Base-by-base conservation (phyloP, 176 grass and related monocot genomes). In the Zizania latifolia region DNA sequence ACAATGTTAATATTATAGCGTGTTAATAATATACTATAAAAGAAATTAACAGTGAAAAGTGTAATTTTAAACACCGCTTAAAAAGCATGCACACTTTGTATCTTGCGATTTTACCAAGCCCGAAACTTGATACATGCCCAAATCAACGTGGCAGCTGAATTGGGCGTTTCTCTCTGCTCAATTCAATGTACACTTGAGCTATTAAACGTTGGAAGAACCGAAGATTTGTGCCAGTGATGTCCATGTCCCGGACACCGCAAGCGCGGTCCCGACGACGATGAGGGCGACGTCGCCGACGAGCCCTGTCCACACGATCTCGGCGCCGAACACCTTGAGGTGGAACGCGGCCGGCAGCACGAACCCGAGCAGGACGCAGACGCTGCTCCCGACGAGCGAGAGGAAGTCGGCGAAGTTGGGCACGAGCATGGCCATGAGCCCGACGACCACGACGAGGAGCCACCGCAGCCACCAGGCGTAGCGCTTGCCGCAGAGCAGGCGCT, bases 351-450 rank as follows among this genome's bases (percentile, higher is more conserved):
- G 95, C 39, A 99, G 85, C 60, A 99, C 89, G 85, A 99, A 94
- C 2, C 86, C 84, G 22, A 99, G 91, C 33, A 99, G 44, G 71
- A 94, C 82, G 37, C 95, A 99, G 24, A 99, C 91, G 83, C 95
- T 99, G 81, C 95, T 92, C 28, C 95, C 95, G 35, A 99, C 91
- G 33, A 99, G 89, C 0, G 95, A 94, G 58, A 99, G 79, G 70
- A 99, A 99, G 37, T 99, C 95, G 0, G 95, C 78, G 78, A 99
- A 99, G 85, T 92, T 99, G 2, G 91, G 95, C 62, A 99, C 95
- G 8, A 94, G 76, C 83, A 89, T 92, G 2, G 95, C 95, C 74
- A 70, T 40, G 75, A 92, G 51, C 56, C 88, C 86, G 21, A 99
- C 91, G 51, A 62, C 39, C 7, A 88, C 45, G 33, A 99, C 95